Evolutionary conservation across 1,284 basidiomycete genomes (phyloP), one percentile per base, ranked within the genome.

Genomic region (Cryptococcus wingfieldii): DNA sequence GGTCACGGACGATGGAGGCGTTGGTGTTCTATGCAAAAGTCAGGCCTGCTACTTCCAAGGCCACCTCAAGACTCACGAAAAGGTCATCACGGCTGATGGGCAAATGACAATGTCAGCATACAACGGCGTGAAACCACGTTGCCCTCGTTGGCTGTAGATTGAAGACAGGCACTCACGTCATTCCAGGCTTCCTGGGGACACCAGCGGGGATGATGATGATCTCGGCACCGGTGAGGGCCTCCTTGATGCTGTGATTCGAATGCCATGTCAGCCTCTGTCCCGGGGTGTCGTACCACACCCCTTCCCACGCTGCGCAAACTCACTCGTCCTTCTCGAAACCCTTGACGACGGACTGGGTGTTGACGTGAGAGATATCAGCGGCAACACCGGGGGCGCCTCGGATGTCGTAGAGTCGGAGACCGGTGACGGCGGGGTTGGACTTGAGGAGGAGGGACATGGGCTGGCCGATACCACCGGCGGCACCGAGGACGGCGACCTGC

Each of bases 171-270:
- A 96, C 94, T 79, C 93, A 84, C 67, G 78, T 80, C 82, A 83
- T 83, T 58, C 90, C 90, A 69, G 91, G 91, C 80, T 98, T 98
- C 68, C 96, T 84, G 59, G 96, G 95, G 10, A 98, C 87, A 79
- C 96, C 95, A 67, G 95, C 96, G 59, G 96, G 96, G 76, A 98
- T 97, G 67, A 98, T 84, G 69, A 98, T 86, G 63, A 98, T 74
- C 65, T 97, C 85, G 46, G 92, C 92, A 58, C 88, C 90, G 55
- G 82, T 84, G 70, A 98, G 83, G 43, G 85, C 84, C 77, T 88
- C 88, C 77, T 86, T 84, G 62, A 98, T 83, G 54, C 90, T 91
- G 67, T 23, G 8, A 25, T 19, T 0, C 25, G 34, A 5, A 38
- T 38, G 14, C 47, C 16, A 8, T 25, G 31, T 19, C 47, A 38